phyloP scores from a whole-genome alignment of 345 rosid species.

The Corchorus capsularis region DNA sequence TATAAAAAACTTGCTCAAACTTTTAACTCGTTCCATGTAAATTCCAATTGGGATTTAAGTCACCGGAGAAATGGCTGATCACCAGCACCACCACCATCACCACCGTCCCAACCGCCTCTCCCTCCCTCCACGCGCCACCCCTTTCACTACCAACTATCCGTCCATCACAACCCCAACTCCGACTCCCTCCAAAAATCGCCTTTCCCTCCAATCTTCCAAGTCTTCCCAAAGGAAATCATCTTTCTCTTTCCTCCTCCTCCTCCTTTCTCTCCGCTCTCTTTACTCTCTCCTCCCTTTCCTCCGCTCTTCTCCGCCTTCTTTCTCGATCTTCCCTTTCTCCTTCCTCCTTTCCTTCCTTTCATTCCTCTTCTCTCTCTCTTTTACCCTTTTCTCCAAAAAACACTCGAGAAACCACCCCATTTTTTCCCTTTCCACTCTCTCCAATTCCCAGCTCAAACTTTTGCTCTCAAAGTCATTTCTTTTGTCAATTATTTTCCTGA shows the following conservation, averaged over 20 bases:
- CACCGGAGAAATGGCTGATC: constrained; percentile 48
- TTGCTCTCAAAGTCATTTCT: constrained; percentile 55
- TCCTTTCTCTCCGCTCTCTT: constrained; percentile 54
- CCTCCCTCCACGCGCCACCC: constrained; percentile 27
- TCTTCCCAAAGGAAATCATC: constrained; percentile 34
- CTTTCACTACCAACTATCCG: constrained; percentile 11
- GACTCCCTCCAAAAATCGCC: constrained; percentile 68
- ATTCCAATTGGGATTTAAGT: no score
- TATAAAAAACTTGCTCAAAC: no score
- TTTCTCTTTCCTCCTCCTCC: constrained; percentile 50
- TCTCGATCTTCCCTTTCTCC: constrained; percentile 52
- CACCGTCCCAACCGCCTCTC: constrained; percentile 34
- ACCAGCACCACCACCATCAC: constrained; percentile 58
- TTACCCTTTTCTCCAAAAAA: constrained; percentile 34
- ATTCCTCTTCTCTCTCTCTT: constrained; percentile 37
- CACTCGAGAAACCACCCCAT: constrained; percentile 28
- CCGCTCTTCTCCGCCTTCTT: constrained; percentile 54
- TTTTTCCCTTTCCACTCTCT: constrained; percentile 46
- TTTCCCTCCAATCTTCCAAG: constrained; percentile 18
- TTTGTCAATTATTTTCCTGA: constrained; percentile 64
- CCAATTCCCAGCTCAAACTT: constrained; percentile 54
- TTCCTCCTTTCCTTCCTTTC: constrained; percentile 46
- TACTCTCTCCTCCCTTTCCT: constrained; percentile 63
- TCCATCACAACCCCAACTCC: constrained; percentile 64
- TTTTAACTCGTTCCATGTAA: no score